Percentiles rank a stretch among this genome's conserved stretches.
Evolutionary conservation across 2,329 filamentous ascomycete species (phyloP).

Genomic region (Penicillium palitans): DNA sequence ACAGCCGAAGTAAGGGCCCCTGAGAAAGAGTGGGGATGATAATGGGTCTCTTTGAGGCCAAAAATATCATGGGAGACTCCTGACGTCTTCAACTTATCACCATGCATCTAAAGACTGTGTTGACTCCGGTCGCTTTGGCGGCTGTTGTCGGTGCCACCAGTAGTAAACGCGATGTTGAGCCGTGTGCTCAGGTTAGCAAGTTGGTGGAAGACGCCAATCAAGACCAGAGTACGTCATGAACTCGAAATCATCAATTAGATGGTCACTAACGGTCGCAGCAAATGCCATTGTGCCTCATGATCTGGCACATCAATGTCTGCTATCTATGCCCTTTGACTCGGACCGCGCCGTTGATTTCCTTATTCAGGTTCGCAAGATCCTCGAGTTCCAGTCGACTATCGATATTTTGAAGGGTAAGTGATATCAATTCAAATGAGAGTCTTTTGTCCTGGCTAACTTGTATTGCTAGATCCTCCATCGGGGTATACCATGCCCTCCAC

Average conservation of each 20-base stretch:
- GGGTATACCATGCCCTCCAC: constrained; percentile 52
- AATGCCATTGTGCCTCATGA: constrained; percentile 18
- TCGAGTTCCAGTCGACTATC: constrained; percentile 53
- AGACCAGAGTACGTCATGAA: constrained; percentile 16
- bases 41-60: background rate
- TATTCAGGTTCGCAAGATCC: constrained; percentile 35
- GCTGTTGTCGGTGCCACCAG: constrained; percentile 13
- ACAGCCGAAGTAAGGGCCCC: constrained; percentile 23
- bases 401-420: constrained; percentile 46
- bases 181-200: constrained; percentile 24
- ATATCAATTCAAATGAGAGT: background rate
- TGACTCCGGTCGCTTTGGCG: constrained; percentile 16
- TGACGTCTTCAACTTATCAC: constrained; percentile 11
- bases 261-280: constrained; percentile 17
- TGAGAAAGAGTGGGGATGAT: constrained; percentile 22
- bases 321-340: constrained; percentile 33
- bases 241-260: background rate
- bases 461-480: constrained; percentile 47
- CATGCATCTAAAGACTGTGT: constrained; percentile 20
- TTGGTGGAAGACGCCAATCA: constrained; percentile 20
- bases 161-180: constrained; percentile 19
- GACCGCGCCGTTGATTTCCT: constrained; percentile 27
- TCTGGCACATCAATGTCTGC: constrained; percentile 28
- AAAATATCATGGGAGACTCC: constrained; percentile 1
- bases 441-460: constrained; percentile 7